phyloP scores from a whole-genome alignment of 2,329 filamentous ascomycete species.

The Elsinoe ampelina region DNA sequence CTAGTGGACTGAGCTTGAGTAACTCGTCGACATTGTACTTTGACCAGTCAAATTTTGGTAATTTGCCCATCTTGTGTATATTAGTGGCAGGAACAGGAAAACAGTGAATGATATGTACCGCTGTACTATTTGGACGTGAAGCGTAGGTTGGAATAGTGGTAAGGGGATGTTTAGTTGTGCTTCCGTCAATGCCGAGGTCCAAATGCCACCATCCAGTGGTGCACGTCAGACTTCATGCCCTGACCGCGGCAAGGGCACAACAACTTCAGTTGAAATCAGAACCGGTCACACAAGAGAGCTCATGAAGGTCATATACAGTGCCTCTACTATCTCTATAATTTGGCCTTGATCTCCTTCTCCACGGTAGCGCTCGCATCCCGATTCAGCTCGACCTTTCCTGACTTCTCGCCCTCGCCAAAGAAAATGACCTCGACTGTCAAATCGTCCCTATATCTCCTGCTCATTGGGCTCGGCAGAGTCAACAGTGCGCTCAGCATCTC shows the following conservation, averaged over 20 bases:
- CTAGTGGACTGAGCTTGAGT: background rate
- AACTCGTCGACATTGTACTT: conserved; percentile 5
- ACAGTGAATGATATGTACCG: background rate
- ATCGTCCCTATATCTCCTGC: conserved; percentile 85
- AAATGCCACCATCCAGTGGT: background rate
- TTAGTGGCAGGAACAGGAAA: background rate
- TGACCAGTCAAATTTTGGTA: conserved; percentile 10
- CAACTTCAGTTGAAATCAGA: background rate
- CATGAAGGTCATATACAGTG: background rate
- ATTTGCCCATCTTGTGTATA: background rate
- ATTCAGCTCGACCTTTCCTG: conserved; percentile 73
- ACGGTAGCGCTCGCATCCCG: conserved; percentile 65
- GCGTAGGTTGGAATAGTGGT: background rate
- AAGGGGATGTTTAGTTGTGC: background rate
- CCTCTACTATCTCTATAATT: conserved; percentile 16
- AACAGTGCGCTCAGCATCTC: conserved; percentile 90
- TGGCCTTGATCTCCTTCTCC: conserved; percentile 18
- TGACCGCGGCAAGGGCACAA: background rate
- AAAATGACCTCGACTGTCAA: conserved; percentile 97
- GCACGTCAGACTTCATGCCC: background rate
- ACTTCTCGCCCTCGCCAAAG: conserved; percentile 70
- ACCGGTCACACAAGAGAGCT: background rate
- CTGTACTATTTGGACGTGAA: background rate
- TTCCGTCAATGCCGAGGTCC: background rate
- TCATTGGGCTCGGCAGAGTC: conserved; percentile 85